Base-by-base conservation (phyloP, 2,329 filamentous ascomycete species). In the Aspergillus uvarum region DNA sequence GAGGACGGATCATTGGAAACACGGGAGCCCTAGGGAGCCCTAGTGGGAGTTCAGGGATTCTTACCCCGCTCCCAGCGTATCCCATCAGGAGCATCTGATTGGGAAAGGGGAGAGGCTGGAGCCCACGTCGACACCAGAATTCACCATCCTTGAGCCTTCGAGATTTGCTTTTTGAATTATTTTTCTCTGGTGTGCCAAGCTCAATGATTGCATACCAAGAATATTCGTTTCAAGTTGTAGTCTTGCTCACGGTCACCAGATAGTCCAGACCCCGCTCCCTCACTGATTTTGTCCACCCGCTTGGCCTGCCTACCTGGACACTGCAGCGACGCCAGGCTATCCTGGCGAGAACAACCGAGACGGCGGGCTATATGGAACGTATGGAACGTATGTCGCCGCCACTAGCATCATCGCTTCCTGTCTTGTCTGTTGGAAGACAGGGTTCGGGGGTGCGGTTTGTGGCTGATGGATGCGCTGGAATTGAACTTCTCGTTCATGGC, bases 161-260 rank as follows among this genome's bases (percentile, higher is more conserved):
- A 29, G 22, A 26, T 51, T 59, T 50, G 44, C 60, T 50, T 59
- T 54, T 16, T 62, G 55, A 14, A 42, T 49, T 51, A 47, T 31
- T 49, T 42, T 55, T 29, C 26, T 29, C 51, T 53, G 52, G 29
- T 47, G 42, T 47, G 61, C 58, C 61, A 60, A 63, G 58, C 24
- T 51, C 47, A 21, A 58, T 21, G 32, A 42, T 38, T 51, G 42
- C 51, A 42, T 24, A 48, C 56, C 51, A 54, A 24, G 22, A 38
- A 48, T 38, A 5, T 51, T 56, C 49, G 47, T 63, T 48, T 58
- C 58, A 60, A n/a, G 47, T 53, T 51, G 56, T 54, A 47, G 51
- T 49, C 52, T 52, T 61, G 54, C 53, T 54, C 47, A 48, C 59
- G 47, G 54, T 63, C 59, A 61, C 56, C 59, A 29, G 59, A 57